phyloP scores from a whole-genome alignment of 1,139 yeast genomes.

The Chernovozyma aurita region DNA sequence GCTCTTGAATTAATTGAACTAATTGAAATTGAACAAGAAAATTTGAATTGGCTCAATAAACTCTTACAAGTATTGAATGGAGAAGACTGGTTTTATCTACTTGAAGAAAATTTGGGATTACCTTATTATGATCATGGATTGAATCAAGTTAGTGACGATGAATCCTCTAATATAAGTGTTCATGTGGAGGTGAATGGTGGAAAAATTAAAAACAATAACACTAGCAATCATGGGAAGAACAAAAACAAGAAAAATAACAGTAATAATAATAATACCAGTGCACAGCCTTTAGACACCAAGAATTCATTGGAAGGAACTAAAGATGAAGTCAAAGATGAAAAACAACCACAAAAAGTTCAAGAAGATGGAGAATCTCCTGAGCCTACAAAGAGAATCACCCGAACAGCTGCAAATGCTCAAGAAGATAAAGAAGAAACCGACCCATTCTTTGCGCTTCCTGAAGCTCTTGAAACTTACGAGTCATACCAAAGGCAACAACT shows the following conservation, averaged over 20 bases:
- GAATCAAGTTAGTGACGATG: constrained; percentile 20
- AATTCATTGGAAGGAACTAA: not conserved
- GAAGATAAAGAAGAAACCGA: constrained; percentile 23
- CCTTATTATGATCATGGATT: constrained; percentile 67
- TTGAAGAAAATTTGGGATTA: constrained; percentile 61
- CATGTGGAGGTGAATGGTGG: constrained; percentile 9
- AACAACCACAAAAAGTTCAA: constrained; percentile 25
- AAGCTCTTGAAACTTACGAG: constrained; percentile 33
- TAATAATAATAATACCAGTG: not conserved
- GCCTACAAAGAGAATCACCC: constrained; percentile 58
- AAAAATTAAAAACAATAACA: no score
- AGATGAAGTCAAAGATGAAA: not conserved
- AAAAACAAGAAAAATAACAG: not conserved
- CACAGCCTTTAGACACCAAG: not conserved
- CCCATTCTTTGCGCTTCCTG: constrained; percentile 38
- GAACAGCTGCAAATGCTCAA: constrained; percentile 9
- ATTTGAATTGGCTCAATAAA: constrained; percentile 64
- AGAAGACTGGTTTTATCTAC: constrained; percentile 70
- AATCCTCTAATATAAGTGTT: constrained; percentile 9
- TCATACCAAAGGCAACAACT: constrained; percentile 25
- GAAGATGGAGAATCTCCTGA: constrained; percentile 66
- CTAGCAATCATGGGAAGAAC: not conserved
- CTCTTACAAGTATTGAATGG: constrained; percentile 78
- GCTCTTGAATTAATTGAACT: constrained; percentile 71
- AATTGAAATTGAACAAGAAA: constrained; percentile 76